These are phyloP conservation scores for Delitschia confertaspora DNA, from an alignment of 495 filamentous ascomycete genomes.

Conservation along the genomic window DNA sequence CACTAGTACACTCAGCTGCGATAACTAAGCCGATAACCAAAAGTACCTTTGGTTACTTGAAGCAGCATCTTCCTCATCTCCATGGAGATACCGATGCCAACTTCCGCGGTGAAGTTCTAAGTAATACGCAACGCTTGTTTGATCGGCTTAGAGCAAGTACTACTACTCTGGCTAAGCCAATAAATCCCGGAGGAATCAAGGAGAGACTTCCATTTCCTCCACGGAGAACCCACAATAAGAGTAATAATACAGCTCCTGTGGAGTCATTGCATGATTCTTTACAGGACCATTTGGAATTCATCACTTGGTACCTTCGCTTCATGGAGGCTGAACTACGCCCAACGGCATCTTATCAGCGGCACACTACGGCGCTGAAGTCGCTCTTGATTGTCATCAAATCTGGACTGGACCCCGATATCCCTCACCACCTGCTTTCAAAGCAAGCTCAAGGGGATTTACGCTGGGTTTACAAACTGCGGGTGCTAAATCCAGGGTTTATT, in stretches of 20 bases:
- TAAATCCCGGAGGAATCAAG: too few relatives aligned
- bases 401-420: slow-evolving; percentile 36
- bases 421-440: slow-evolving; percentile 26
- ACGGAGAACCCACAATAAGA: too few relatives aligned
- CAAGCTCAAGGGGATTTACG: slow-evolving; percentile 32
- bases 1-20: slow-evolving; percentile 60
- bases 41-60: slow-evolving; percentile 50
- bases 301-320: slow-evolving; percentile 61
- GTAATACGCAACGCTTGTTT: slow-evolving; percentile 56
- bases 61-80: slow-evolving; percentile 53
- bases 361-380: slow-evolving; percentile 67
- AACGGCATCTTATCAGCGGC: slow-evolving; percentile 75
- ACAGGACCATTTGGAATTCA: slow-evolving; percentile 47
- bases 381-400: slow-evolving; percentile 53
- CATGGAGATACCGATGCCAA: slow-evolving; percentile 79
- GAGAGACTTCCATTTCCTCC: too few relatives aligned
- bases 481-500: slow-evolving; percentile 45
- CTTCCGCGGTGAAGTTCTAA: slow-evolving; percentile 65
- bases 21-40: slow-evolving; percentile 60
- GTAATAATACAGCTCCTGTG: too few relatives aligned
- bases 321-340: slow-evolving; percentile 63
- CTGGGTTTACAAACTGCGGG: slow-evolving; percentile 47
- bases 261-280: background rate
- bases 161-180: slow-evolving; percentile 20
- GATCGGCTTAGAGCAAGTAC: slow-evolving; percentile 31